phyloP scores from a whole-genome alignment of 768 basidiomycete species.

The Tricholoma furcatifolium region DNA sequence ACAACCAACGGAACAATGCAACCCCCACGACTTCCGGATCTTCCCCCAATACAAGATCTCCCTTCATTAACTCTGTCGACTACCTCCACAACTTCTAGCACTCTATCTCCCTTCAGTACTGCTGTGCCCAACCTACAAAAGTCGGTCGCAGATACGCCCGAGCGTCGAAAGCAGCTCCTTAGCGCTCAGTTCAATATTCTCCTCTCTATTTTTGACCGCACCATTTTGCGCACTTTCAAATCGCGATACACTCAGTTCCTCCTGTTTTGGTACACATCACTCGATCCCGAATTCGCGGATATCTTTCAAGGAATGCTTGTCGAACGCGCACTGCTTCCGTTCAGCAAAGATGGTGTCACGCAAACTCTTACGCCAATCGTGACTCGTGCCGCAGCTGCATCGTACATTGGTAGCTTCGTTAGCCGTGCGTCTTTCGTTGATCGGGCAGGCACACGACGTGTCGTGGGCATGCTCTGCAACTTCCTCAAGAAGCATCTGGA shows the following conservation, averaged over 20 bases:
- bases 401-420: conserved; percentile 91
- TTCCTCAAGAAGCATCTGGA: conserved; percentile 81
- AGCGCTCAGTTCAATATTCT: conserved; percentile 80
- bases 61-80: conserved; percentile 20
- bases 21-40: conserved; percentile 30
- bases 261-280: conserved; percentile 92
- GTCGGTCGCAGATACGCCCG: conserved; percentile 7
- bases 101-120: conserved; percentile 6
- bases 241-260: conserved; percentile 98
- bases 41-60: conserved; percentile 29
- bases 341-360: conserved; percentile 15
- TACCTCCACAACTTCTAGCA: conserved; percentile 25
- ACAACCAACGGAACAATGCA: conserved; percentile 18
- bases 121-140: conserved; percentile 16
- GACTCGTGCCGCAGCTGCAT: conserved; percentile 88
- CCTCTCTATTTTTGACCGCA: conserved; percentile 90
- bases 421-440: conserved; percentile 88
- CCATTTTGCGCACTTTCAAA: conserved; percentile 93
- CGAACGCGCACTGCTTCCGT: conserved; percentile 73
- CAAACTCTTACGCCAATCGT: conserved; percentile 55
- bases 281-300: conserved; percentile 86
- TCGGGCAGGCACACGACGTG: conserved; percentile 65
- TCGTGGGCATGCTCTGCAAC: conserved; percentile 82
- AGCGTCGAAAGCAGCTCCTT: conserved; percentile 33
- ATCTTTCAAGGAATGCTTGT: conserved; percentile 95